Conservation (phyloP, 805 yeast genomes). For the Wickerhamomyces alni region DNA sequence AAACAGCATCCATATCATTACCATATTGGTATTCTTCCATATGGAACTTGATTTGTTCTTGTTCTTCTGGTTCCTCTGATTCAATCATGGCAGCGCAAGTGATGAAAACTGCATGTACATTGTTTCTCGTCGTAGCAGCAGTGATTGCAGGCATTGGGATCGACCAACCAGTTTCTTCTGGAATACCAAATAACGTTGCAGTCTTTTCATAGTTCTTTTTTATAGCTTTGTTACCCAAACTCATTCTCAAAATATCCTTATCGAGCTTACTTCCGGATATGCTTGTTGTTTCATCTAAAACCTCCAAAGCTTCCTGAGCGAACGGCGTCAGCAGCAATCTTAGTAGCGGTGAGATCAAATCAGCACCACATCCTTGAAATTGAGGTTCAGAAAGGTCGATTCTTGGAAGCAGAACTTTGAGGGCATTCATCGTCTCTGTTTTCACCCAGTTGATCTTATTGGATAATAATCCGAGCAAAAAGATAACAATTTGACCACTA, state of each 20-base stretch:
- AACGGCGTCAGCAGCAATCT: constrained; percentile 75
- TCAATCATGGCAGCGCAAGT: constrained; percentile 52
- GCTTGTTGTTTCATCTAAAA: constrained; percentile 74
- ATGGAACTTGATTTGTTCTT: constrained; percentile 41
- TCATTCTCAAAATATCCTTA: constrained; percentile 85
- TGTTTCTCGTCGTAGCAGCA: constrained; percentile 82
- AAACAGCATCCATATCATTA: constrained; percentile 34
- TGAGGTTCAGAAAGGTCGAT: constrained; percentile 74
- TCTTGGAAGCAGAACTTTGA: constrained; percentile 68
- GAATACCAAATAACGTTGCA: constrained; percentile 89
- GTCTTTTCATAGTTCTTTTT: constrained; percentile 79
- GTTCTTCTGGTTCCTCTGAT: constrained; percentile 25
- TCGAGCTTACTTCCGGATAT: constrained; percentile 92
- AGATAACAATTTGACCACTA: constrained; percentile 68
- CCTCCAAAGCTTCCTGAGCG: constrained; percentile 86
- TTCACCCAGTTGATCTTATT: constrained; percentile 79
- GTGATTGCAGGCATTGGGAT: constrained; percentile 92
- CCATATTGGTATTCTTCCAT: constrained; percentile 51
- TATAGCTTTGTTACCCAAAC: constrained; percentile 75
- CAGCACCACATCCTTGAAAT: constrained; percentile 90
- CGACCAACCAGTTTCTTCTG: constrained; percentile 95
- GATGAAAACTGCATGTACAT: constrained; percentile 91
- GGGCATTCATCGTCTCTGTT: constrained; percentile 67
- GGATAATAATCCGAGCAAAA: constrained; percentile 71
- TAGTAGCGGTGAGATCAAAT: constrained; percentile 82